Evolutionary conservation across 805 yeast genomes (phyloP).

Genomic region (Pachysolen tannophilus): DNA sequence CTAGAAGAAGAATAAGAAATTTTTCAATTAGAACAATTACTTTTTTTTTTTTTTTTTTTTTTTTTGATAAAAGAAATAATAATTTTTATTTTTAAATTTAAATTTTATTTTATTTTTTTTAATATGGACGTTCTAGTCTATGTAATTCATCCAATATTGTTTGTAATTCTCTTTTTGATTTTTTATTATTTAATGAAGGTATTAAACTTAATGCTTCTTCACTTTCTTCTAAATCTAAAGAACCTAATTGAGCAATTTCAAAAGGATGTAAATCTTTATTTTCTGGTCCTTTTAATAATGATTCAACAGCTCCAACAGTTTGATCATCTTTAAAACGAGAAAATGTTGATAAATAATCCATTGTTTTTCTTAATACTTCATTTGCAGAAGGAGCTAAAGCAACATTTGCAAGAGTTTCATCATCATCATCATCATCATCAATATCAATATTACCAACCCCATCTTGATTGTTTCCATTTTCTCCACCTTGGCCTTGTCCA

Average conservation of each 20-base stretch:
- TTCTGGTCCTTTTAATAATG: slow-evolving; percentile 66
- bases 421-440: slow-evolving; percentile 28
- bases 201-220: slow-evolving; percentile 93
- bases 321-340: slow-evolving; percentile 89
- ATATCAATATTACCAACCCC: slow-evolving; percentile 26
- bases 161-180: slow-evolving; percentile 80
- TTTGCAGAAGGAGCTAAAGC: slow-evolving; percentile 67
- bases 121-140: slow-evolving; percentile 42
- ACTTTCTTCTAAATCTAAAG: slow-evolving; percentile 90
- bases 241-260: slow-evolving; percentile 82
- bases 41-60: neutral
- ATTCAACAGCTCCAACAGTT: slow-evolving; percentile 90
- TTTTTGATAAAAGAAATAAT: neutral
- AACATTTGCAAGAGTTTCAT: slow-evolving; percentile 40
- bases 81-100: neutral
- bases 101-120: slow-evolving; percentile 5
- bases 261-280: slow-evolving; percentile 83
- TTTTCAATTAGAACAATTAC: slow-evolving; percentile 2
- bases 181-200: slow-evolving; percentile 67
- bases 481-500: too few relatives aligned
- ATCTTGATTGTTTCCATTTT: too few relatives aligned
- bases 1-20: neutral
- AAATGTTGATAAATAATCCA: slow-evolving; percentile 78
- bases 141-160: slow-evolving; percentile 82
- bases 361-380: slow-evolving; percentile 85